Evolutionary conservation across 1,284 basidiomycete genomes (phyloP), one percentile per base, ranked within the genome.

Genomic region (Phylloporus gajari): DNA sequence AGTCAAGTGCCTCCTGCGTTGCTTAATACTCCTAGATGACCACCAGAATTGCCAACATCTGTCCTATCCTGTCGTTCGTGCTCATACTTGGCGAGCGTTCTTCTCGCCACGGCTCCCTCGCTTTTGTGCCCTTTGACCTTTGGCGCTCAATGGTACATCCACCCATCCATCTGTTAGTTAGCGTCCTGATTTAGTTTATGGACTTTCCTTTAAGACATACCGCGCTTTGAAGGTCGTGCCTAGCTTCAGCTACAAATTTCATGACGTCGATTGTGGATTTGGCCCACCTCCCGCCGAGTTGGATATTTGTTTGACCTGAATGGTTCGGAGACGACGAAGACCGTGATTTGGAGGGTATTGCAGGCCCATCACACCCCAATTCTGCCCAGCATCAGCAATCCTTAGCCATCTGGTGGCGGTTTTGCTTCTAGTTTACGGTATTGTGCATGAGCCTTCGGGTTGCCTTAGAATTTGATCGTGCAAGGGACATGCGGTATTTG

Each of bases 401-500:
- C 13, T 38, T 15, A 27, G 4, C 23, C 40, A 27, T 9, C 27
- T 71, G 61, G 53, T 17, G 27, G 15, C 65, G 46, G n/a, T 64
- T 75, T 42, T 5, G 53, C 21, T 46, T 69, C 17, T 80, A 77
- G 77, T 32, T 70, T 12, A 40, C 7, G 0, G 7, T 72, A 7
- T 59, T 77, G 0, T 70, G 62, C 21, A 32, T 27, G 0, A 73
- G 75, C 35, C 69, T 78, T 32, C 68, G 53, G 75, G 1, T 77
- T 5, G 70, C 21, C 15, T n/a, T 75, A 9, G 64, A 62, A 32
- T 71, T 73, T 63, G 48, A 61, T 42, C 72, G 66, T 0, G 46
- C 70, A 5, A 77, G 64, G 8, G 78, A 79, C 65, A 2, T 69
- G 53, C 73, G 75, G 1, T 77, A 77, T 38, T 73, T 65, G n/a